Evolutionary conservation across 495 filamentous ascomycete species (phyloP).

Genomic region (Recurvomyces mirabilis): DNA sequence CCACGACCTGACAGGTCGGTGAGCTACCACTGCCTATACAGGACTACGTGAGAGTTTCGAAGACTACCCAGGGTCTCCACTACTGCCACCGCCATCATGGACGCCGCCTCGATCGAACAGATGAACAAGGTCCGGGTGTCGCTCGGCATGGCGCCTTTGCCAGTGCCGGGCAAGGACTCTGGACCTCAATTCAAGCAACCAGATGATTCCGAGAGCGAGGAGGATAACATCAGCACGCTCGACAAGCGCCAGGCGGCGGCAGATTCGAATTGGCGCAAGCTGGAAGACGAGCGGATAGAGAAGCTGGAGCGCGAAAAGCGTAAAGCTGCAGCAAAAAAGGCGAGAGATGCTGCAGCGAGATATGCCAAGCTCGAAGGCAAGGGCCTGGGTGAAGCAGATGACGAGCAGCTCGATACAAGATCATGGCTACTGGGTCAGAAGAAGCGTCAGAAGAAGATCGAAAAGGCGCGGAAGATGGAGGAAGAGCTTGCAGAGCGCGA

Average conservation of each 20-base stretch:
- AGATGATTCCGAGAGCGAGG: conserved; percentile 37
- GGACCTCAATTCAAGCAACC: conserved; percentile 54
- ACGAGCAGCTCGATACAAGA: conserved; percentile 63
- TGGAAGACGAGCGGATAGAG: conserved; percentile 49
- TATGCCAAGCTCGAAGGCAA: conserved; percentile 65
- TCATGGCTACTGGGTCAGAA: conserved; percentile 78
- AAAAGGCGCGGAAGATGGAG: conserved; percentile 60
- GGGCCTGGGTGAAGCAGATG: conserved; percentile 63
- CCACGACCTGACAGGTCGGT: background rate
- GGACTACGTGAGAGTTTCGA: background rate
- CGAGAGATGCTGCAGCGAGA: conserved; percentile 68
- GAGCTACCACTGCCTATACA: background rate
- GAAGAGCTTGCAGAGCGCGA: conserved; percentile 64
- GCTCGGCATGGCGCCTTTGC: conserved; percentile 82
- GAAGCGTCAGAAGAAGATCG: conserved; percentile 82
- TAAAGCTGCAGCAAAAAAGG: conserved; percentile 72
- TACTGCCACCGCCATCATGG: conserved; percentile 11
- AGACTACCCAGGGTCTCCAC: background rate
- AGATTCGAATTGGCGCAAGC: conserved; percentile 61
- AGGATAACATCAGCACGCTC: conserved; percentile 62
- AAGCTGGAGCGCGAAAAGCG: conserved; percentile 69
- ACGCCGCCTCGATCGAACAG: conserved; percentile 56
- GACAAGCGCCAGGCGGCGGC: conserved; percentile 68
- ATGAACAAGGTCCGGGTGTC: conserved; percentile 85
- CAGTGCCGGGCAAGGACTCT: conserved; percentile 51